Base-by-base conservation (phyloP, 495 filamentous ascomycete genomes). In the Parachaetomium inaequale region DNA sequence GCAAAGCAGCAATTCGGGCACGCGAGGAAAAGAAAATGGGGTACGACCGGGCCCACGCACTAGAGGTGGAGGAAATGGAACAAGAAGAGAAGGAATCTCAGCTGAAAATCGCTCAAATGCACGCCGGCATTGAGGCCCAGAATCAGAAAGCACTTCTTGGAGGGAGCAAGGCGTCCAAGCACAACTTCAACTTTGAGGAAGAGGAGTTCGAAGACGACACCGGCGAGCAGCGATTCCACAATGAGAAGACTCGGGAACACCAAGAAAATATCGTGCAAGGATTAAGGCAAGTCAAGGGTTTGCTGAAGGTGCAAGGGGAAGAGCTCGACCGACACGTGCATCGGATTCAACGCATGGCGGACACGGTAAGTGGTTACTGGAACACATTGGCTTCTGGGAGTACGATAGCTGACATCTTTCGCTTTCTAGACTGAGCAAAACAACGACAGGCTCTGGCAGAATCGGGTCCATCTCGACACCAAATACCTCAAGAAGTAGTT, bases 211-310 rank as follows among this genome's bases (percentile, higher is more conserved):
- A 69, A 34, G 67, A 70, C n/a, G 61, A 62, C 43, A 59, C 53
- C 52, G 67, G 67, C 46, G 46, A 59, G 51, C 62, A 66, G 32
- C 49, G n/a, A n/a, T n/a, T n/a, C n/a, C n/a, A n/a, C n/a, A n/a
- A 57, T 12, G 55, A 45, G 12, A 23, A 43, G 26, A 54, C 67
- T 12, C 28, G n/a, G 7, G n/a, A 52, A 14, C 10, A 52, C n/a
- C 28, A 52, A 5, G 29, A 17, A 19, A 31, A 21, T 12, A 12
- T 52, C 1, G 46, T 12, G 12, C 1, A 21, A n/a, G 5, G 21
- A 4, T 23, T 11, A 7, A 28, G 10, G 12, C 14, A 49, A n/a
- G 19, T 7, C 19, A 25, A 25, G 46, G 21, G 19, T 14, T 7
- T 28, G 5, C 19, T 28, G 10, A 14, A 49, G 25, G 7, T 28